Percentiles rank a stretch among this genome's conserved stretches.
phyloP scores from a whole-genome alignment of 768 basidiomycete species.

The Lenzites betulinus region DNA sequence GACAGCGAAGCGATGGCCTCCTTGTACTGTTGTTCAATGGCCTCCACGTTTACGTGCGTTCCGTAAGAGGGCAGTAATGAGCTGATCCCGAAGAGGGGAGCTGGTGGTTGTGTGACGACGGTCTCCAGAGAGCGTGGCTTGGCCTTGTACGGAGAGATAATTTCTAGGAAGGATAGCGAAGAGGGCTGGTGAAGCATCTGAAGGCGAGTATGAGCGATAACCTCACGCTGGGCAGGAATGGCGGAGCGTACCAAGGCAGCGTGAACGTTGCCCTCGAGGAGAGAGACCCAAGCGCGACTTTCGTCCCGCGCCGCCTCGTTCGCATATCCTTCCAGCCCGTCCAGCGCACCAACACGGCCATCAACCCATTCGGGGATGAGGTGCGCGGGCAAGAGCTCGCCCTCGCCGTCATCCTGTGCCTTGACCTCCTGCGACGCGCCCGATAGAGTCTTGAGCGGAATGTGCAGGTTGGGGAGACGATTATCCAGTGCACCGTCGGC shows the following conservation, averaged over 20 bases:
- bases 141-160: constrained; percentile 41
- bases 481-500: constrained; percentile 70
- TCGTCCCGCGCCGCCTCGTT: constrained; percentile 64
- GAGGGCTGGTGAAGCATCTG: constrained; percentile 54
- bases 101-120: constrained; percentile 63
- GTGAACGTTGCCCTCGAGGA: constrained; percentile 77
- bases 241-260: constrained; percentile 60
- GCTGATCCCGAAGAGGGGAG: constrained; percentile 69
- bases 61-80: constrained; percentile 66
- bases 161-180: constrained; percentile 42
- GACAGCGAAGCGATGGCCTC: constrained; percentile 76
- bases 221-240: background rate
- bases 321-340: constrained; percentile 66
- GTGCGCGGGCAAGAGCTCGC: constrained; percentile 63
- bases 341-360: constrained; percentile 40
- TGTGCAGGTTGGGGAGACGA: constrained; percentile 70
- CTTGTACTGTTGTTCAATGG: constrained; percentile 59
- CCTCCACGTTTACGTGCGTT: constrained; percentile 50
- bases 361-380: constrained; percentile 79
- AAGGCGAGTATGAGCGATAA: background rate
- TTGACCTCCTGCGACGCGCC: constrained; percentile 24
- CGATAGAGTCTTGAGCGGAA: constrained; percentile 40
- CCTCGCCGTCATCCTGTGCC: constrained; percentile 34
- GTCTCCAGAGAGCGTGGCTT: constrained; percentile 43
- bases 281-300: constrained; percentile 78